Conservation (phyloP, 495 filamentous ascomycete genomes). For the Daldinia grandis region DNA sequence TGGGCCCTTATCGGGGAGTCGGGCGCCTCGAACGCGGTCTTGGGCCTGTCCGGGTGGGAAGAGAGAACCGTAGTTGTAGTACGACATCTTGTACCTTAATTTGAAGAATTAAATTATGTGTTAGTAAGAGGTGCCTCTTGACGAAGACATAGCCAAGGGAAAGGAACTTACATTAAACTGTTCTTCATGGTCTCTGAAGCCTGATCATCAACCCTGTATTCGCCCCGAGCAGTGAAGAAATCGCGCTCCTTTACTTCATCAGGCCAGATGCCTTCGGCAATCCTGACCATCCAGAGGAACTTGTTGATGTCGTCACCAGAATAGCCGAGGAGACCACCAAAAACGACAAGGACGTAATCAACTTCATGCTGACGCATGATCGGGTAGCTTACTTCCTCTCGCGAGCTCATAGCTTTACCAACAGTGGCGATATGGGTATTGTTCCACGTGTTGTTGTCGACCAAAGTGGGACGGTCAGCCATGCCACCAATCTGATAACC, state of each 20-base stretch:
- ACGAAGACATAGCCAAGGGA: no score
- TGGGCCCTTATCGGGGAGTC: constrained; percentile 85
- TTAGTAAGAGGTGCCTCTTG: neutral
- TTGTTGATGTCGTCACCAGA: constrained; percentile 99
- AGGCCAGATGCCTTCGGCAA: constrained; percentile 99
- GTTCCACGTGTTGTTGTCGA: constrained; percentile 99
- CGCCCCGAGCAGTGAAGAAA: constrained; percentile 93
- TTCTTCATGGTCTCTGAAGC: constrained; percentile 99
- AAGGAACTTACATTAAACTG: constrained; percentile 88
- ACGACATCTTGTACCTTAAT: constrained; percentile 99
- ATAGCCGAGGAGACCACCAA: constrained; percentile 95
- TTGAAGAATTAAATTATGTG: constrained; percentile 8
- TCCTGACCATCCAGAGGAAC: constrained; percentile 99
- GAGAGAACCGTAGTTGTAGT: constrained; percentile 94
- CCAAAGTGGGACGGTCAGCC: constrained; percentile 96
- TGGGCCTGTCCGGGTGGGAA: constrained; percentile 92
- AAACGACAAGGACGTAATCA: constrained; percentile 97
- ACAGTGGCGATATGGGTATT: constrained; percentile 99
- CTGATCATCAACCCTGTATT: constrained; percentile 92
- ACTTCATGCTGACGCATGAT: constrained; percentile 99
- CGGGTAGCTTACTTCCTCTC: constrained; percentile 97
- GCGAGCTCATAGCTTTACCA: constrained; percentile 97
- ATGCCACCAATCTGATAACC: constrained; percentile 99
- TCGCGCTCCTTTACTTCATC: constrained; percentile 97
- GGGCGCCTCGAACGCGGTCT: constrained; percentile 85